These are phyloP conservation scores for Russula olivacea DNA, from an alignment of 768 basidiomycete genomes.

Conservation along the genomic window DNA sequence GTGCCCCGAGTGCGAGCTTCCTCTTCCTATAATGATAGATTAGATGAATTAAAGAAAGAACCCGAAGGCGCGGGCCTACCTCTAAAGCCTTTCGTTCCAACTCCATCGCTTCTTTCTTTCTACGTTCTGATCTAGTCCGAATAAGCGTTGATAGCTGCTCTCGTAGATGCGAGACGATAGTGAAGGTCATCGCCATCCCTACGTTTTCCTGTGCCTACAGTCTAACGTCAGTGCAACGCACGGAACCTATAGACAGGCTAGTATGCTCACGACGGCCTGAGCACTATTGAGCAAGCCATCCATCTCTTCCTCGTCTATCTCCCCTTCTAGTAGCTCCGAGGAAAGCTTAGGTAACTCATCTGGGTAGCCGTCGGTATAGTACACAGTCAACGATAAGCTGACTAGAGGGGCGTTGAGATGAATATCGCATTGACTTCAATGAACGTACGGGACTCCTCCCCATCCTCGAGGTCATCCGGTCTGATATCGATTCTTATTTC, in stretches of 20 bases:
- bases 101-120: conserved; percentile 60
- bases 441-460: conserved; percentile 50
- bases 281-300: conserved; percentile 51
- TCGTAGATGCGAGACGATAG: conserved; percentile 77
- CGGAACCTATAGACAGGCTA: not conserved
- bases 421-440: not conserved
- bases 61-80: conserved; percentile 38
- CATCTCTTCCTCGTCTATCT: conserved; percentile 54
- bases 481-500: conserved; percentile 81
- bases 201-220: conserved; percentile 74
- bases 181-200: conserved; percentile 98
- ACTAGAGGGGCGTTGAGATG: conserved; percentile 43
- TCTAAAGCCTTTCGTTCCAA: conserved; percentile 69
- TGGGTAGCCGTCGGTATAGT: conserved; percentile 80
- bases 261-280: conserved; percentile 46
- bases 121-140: conserved; percentile 49
- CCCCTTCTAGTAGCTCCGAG: conserved; percentile 54
- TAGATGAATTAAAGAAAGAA: conserved; percentile 1
- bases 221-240: not conserved
- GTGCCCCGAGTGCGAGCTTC: conserved; percentile 86
- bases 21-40: conserved; percentile 54
- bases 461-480: conserved; percentile 71
- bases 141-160: conserved; percentile 68
- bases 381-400: conserved; percentile 61
- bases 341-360: conserved; percentile 71